Conservation (phyloP, 2,329 filamentous ascomycete species). For the Aspergillus brasiliensis region DNA sequence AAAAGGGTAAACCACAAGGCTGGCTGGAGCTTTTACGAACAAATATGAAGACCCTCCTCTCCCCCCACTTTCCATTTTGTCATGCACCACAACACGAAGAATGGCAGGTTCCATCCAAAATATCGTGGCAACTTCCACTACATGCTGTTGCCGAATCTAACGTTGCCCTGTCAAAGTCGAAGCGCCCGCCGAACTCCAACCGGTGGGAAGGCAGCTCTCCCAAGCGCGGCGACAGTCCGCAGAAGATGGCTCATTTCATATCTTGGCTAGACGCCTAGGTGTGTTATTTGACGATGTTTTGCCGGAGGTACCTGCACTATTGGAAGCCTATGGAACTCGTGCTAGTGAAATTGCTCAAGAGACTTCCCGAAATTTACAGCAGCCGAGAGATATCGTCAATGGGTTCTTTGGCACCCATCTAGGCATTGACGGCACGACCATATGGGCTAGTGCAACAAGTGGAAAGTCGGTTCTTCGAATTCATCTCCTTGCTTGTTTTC, state of each 20-base stretch:
- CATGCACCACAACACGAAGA: too few species aligned
- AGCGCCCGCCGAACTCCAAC: constrained; percentile 42
- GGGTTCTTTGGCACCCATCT: constrained; percentile 12
- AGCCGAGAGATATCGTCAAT: constrained; percentile 2
- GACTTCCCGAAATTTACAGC: neutral
- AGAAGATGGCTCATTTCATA: constrained; percentile 42
- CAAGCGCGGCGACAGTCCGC: constrained; percentile 34
- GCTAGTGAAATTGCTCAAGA: constrained; percentile 12
- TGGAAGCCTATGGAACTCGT: constrained; percentile 26
- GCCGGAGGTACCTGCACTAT: constrained; percentile 36
- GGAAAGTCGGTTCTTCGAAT: constrained; percentile 5
- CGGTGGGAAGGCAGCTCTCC: constrained; percentile 35
- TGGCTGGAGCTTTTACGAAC: too few species aligned
- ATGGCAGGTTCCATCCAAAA: constrained; percentile 8
- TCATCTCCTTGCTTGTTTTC: constrained; percentile 14
- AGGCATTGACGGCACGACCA: constrained; percentile 10
- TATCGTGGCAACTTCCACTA: constrained; percentile 3
- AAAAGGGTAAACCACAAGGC: too few species aligned
- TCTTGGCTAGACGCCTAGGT: constrained; percentile 43
- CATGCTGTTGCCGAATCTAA: constrained; percentile 7
- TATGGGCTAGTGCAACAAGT: constrained; percentile 14
- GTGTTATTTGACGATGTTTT: constrained; percentile 41
- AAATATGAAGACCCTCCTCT: too few species aligned
- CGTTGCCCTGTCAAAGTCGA: constrained; percentile 38
- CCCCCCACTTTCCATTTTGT: too few species aligned